Percentiles rank a stretch among this genome's conserved stretches.
Conservation (phyloP, 2,329 filamentous ascomycete genomes). For the Colletotrichum lini region DNA sequence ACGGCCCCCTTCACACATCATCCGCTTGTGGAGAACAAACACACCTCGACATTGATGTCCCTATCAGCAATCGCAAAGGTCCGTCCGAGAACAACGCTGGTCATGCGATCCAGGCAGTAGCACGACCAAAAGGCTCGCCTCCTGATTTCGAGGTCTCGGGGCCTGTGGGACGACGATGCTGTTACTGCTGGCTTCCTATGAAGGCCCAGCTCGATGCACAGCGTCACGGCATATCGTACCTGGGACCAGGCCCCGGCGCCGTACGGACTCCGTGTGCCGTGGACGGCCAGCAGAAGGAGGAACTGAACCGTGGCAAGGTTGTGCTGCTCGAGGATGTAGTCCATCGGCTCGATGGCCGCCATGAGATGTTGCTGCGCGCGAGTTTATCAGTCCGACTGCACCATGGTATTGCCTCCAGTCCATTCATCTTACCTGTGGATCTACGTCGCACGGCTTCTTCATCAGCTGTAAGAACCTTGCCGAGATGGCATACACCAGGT, state of each 20-base stretch:
- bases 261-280: constrained; percentile 52
- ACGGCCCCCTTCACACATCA: not conserved
- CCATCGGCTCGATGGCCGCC: constrained; percentile 50
- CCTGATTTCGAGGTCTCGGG: constrained; percentile 47
- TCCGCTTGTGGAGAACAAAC: too few species aligned
- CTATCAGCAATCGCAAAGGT: constrained; percentile 53
- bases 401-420: rapidly evolving
- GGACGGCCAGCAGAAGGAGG: constrained; percentile 51
- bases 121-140: constrained; percentile 53
- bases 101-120: constrained; percentile 53
- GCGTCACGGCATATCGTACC: constrained; percentile 49
- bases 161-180: not conserved
- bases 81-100: constrained; percentile 51
- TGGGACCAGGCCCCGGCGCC: constrained; percentile 54
- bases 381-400: not conserved
- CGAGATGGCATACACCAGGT: constrained; percentile 47
- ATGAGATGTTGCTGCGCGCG: constrained; percentile 45
- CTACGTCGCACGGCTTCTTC: constrained; percentile 46
- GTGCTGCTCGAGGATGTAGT: constrained; percentile 51
- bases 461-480: constrained; percentile 47
- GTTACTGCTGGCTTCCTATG: constrained; percentile 45
- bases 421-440: constrained; percentile 42
- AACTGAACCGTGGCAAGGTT: constrained; percentile 52
- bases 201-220: constrained; percentile 52
- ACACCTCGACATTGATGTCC: constrained; percentile 49